Evolutionary conservation across 805 yeast species (phyloP).

Genomic region (Maudiozyma turicensis): DNA sequence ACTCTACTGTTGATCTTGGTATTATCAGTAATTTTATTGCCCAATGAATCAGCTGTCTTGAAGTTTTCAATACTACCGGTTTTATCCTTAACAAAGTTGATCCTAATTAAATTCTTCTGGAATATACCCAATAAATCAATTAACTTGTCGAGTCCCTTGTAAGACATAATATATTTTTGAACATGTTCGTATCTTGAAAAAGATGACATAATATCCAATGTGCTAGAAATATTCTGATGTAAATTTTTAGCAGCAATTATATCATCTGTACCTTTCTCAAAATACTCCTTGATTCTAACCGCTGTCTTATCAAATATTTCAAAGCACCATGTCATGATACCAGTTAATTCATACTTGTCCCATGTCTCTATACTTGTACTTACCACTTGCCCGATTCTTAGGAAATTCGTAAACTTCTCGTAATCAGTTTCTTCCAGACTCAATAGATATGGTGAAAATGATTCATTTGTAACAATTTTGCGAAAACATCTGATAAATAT

Average conservation of each 20-base stretch:
- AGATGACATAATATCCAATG: slow-evolving; percentile 29
- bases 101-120: slow-evolving; percentile 28
- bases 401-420: slow-evolving; percentile 8
- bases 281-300: slow-evolving; percentile 17
- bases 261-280: slow-evolving; percentile 11
- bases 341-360: slow-evolving; percentile 32
- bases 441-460: slow-evolving; percentile 26
- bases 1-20: slow-evolving; percentile 16
- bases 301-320: slow-evolving; percentile 23
- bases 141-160: slow-evolving; percentile 30
- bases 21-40: slow-evolving; percentile 27
- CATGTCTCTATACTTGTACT: slow-evolving; percentile 31
- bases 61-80: slow-evolving; percentile 14
- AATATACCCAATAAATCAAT: slow-evolving; percentile 25
- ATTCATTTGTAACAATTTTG: slow-evolving; percentile 28
- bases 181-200: slow-evolving; percentile 29
- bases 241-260: slow-evolving; percentile 12
- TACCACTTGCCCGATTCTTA: slow-evolving; percentile 22
- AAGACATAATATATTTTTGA: slow-evolving; percentile 29
- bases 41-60: slow-evolving; percentile 17
- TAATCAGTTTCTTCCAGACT: slow-evolving; percentile 7
- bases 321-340: slow-evolving; percentile 33
- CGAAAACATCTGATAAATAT: slow-evolving; percentile 23
- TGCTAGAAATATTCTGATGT: slow-evolving; percentile 23
- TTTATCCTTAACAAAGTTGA: slow-evolving; percentile 22